phyloP scores from a whole-genome alignment of 208 protist species.

The Leishmania aethiopica region DNA sequence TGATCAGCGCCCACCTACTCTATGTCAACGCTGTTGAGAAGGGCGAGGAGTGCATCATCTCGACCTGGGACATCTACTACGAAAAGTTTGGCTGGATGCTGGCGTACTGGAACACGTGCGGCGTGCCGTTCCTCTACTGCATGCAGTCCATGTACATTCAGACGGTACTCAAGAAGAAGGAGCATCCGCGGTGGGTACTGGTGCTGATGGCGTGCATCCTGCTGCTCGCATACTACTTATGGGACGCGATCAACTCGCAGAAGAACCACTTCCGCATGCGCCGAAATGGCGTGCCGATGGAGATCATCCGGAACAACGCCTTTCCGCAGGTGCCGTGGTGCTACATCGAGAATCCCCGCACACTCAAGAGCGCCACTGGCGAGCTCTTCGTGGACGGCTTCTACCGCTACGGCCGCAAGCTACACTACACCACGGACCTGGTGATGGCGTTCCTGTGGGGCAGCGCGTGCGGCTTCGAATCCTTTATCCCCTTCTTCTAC shows the following conservation, averaged over 20 bases:
- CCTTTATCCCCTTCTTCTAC: slow-evolving; percentile 96
- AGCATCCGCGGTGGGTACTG: slow-evolving; percentile 63
- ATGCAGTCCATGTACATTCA: slow-evolving; percentile 91
- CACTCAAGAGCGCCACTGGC: slow-evolving; percentile 83
- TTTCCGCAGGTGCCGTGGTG: slow-evolving; percentile 95
- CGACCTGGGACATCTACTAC: slow-evolving; percentile 96
- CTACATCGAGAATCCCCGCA: slow-evolving; percentile 90
- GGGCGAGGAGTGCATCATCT: slow-evolving; percentile 94
- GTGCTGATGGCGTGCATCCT: slow-evolving; percentile 74
- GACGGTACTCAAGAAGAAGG: slow-evolving; percentile 69
- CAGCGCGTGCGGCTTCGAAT: slow-evolving; percentile 83
- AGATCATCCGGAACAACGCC: slow-evolving; percentile 71
- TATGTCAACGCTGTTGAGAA: slow-evolving; percentile 95
- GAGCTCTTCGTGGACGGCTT: slow-evolving; percentile 94
- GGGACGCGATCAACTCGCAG: slow-evolving; percentile 94
- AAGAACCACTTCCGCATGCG: slow-evolving; percentile 95
- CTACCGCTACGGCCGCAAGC: slow-evolving; percentile 93
- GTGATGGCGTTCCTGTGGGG: slow-evolving; percentile 94
- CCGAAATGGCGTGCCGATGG: slow-evolving; percentile 68
- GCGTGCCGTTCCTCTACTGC: slow-evolving; percentile 96
- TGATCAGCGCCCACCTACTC: slow-evolving; percentile 93
- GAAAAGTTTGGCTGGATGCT: slow-evolving; percentile 97
- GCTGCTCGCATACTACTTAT: slow-evolving; percentile 91
- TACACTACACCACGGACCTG: slow-evolving; percentile 95
- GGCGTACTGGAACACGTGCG: slow-evolving; percentile 95